These are phyloP conservation scores for Tetrapisispora namnaoensis DNA, from an alignment of 805 yeast species.

Conservation along the genomic window DNA sequence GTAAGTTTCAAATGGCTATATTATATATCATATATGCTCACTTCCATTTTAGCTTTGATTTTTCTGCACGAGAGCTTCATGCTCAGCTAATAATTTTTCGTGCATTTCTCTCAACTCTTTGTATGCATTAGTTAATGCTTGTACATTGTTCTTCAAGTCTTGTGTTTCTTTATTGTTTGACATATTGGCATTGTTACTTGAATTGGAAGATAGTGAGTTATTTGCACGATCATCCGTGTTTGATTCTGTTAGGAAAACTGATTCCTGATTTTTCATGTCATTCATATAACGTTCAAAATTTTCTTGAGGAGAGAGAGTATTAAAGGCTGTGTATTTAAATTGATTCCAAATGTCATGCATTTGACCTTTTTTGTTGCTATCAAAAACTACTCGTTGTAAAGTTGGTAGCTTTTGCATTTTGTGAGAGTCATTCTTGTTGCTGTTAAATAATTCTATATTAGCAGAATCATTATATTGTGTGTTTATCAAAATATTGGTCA, in stretches of 20 bases:
- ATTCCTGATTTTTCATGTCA: conserved; percentile 41
- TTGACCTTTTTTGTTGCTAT: conserved; percentile 27
- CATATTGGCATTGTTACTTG: conserved; percentile 3
- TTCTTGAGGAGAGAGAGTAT: conserved; percentile 10
- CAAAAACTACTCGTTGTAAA: conserved; percentile 50
- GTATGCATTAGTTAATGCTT: conserved; percentile 48
- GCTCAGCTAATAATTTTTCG: conserved; percentile 46
- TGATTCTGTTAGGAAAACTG: conserved; percentile 37
- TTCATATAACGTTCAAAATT: conserved; percentile 43
- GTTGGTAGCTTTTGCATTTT: conserved; percentile 39
- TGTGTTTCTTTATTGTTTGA: conserved; percentile 26
- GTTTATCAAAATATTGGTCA: conserved; percentile 18
- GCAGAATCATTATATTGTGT: conserved; percentile 3
- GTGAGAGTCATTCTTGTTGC: background rate
- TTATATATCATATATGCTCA: background rate
- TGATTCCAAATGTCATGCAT: conserved; percentile 37
- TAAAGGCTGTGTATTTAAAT: conserved; percentile 20
- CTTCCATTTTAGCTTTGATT: no score
- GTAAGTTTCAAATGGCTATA: no score
- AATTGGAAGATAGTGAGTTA: no score
- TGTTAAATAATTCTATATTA: conserved; percentile 1
- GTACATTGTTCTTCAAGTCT: conserved; percentile 38
- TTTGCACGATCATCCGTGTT: background rate
- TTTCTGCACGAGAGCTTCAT: conserved; percentile 29
- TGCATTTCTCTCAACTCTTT: conserved; percentile 48